A percentile compares a stretch with the other conserved stretches of the same genome.
These are phyloP conservation scores for Hymenoscyphus scutula DNA, from an alignment of 2,329 filamentous ascomycete species.

Conservation along the genomic window DNA sequence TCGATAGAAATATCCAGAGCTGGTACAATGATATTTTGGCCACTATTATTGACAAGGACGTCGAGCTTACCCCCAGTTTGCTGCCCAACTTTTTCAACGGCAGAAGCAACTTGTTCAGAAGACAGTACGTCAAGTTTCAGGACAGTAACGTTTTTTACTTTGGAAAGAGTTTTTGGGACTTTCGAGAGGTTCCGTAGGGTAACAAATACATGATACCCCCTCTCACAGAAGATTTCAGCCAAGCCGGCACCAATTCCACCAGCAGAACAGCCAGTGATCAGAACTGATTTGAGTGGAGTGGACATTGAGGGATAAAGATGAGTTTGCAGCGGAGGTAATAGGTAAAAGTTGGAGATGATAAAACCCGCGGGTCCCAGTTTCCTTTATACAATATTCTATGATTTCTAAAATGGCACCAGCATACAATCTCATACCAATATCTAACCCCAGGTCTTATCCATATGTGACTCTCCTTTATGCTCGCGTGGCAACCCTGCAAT, in stretches of 20 bases:
- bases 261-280: slow-evolving; percentile 41
- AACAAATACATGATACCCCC: slow-evolving; percentile 41
- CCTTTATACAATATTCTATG: slow-evolving; percentile 4
- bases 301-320: background rate
- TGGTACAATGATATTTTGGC: slow-evolving; percentile 34
- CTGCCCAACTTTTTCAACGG: slow-evolving; percentile 33
- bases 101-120: slow-evolving; percentile 35
- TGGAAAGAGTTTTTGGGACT: slow-evolving; percentile 34
- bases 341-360: background rate
- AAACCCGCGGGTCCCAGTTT: background rate
- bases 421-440: too few relatives aligned
- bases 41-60: slow-evolving; percentile 46
- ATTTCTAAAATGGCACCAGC: too few relatives aligned
- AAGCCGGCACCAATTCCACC: slow-evolving; percentile 41
- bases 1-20: slow-evolving; percentile 33
- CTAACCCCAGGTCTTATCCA: too few relatives aligned
- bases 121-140: slow-evolving; percentile 42
- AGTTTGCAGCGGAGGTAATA: background rate
- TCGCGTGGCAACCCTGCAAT: too few relatives aligned
- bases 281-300: slow-evolving; percentile 22
- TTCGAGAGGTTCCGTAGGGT: slow-evolving; percentile 39
- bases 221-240: slow-evolving; percentile 37
- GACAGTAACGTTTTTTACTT: slow-evolving; percentile 37
- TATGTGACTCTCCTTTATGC: too few relatives aligned
- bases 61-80: slow-evolving; percentile 41